Percentiles rank a stretch among this genome's conserved stretches.
These are phyloP conservation scores for Mortierella polycephala DNA, from an alignment of 371 early-diverging fungal species.

Conservation along the genomic window DNA sequence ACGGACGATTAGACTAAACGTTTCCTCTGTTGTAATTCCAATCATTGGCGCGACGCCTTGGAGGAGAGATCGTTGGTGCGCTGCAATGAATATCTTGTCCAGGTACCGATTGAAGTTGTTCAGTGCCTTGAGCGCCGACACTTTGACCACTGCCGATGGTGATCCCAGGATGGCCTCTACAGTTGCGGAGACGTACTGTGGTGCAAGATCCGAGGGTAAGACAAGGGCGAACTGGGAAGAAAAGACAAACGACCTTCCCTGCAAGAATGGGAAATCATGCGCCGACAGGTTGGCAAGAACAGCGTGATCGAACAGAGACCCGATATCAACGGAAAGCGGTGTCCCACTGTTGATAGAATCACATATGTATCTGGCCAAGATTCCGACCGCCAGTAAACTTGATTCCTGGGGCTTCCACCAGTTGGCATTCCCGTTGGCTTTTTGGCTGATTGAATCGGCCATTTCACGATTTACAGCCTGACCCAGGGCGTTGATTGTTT, in stretches of 20 bases:
- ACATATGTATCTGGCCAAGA: slow-evolving; percentile 66
- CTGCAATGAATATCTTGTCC: slow-evolving; percentile 64
- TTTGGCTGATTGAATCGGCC: slow-evolving; percentile 24
- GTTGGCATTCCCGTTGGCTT: slow-evolving; percentile 22
- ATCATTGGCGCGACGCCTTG: slow-evolving; percentile 73
- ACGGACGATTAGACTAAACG: slow-evolving; percentile 83
- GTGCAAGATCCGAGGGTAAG: slow-evolving; percentile 74
- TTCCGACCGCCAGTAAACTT: slow-evolving; percentile 78
- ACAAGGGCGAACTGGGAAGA: slow-evolving; percentile 81
- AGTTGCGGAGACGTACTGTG: slow-evolving; percentile 78
- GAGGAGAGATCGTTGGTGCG: slow-evolving; percentile 76
- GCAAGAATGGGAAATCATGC: slow-evolving; percentile 81
- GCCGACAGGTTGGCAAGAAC: slow-evolving; percentile 76
- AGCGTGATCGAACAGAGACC: slow-evolving; percentile 78
- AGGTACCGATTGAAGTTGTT: slow-evolving; percentile 76
- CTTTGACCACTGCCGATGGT: slow-evolving; percentile 72
- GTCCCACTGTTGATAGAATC: slow-evolving; percentile 61
- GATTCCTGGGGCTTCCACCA: slow-evolving; percentile 92
- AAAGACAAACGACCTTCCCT: slow-evolving; percentile 91
- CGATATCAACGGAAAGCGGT: slow-evolving; percentile 70
- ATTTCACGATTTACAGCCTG: slow-evolving; percentile 47
- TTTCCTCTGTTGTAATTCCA: slow-evolving; percentile 78
- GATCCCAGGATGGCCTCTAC: slow-evolving; percentile 74
- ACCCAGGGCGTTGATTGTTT: slow-evolving; percentile 58
- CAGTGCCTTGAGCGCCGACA: slow-evolving; percentile 86